Base-by-base conservation (phyloP, 352 stramenopile genomes). In the Phytophthora pini region DNA sequence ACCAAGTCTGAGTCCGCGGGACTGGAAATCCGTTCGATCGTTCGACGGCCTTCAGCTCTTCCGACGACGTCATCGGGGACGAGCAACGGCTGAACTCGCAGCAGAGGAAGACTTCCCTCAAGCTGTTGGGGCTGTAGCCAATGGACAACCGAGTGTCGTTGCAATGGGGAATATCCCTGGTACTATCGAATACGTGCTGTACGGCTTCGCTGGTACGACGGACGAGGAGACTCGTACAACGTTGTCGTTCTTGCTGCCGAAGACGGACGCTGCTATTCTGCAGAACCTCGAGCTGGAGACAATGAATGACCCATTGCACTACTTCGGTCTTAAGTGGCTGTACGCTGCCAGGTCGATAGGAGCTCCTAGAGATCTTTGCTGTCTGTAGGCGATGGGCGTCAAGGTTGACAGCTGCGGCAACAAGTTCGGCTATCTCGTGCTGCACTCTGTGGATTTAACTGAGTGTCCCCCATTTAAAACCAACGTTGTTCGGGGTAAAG, bases 271-370 rank as follows among this genome's bases (percentile, higher is more conserved):
- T 60, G 59, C 58, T 2, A 50, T 78, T 27, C 61, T 78, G 20
- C 48, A 52, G 45, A 71, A 41, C 32, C 63, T 78, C 7, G 69
- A 78, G 43, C 40, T 59, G 2, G 65, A 31, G 13, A 67, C 54
- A 1, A 6, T 26, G 7, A 36, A 61, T 1, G 63, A 80, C 40
- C 71, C 71, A 34, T 64, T 79, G 43, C 64, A 64, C 20, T 77
- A 70, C 52, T 52, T 79, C n/a, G 68, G 67, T 29, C 44, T 82
- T 38, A 77, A 82, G 61, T 82, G 71, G 67, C 38, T 77, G 39
- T 27, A 41, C 36, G 36, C 12, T 41, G 36, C 36, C 11, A 17
- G 36, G 36, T 41, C 15, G 5, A 41, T 41, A 0, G 10, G 10
- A 17, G 36, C 36, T 17, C 12, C 36, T 4, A 41, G 36, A 41